Base-by-base conservation (phyloP, 2,329 filamentous ascomycete species). In the Claviceps africana region DNA sequence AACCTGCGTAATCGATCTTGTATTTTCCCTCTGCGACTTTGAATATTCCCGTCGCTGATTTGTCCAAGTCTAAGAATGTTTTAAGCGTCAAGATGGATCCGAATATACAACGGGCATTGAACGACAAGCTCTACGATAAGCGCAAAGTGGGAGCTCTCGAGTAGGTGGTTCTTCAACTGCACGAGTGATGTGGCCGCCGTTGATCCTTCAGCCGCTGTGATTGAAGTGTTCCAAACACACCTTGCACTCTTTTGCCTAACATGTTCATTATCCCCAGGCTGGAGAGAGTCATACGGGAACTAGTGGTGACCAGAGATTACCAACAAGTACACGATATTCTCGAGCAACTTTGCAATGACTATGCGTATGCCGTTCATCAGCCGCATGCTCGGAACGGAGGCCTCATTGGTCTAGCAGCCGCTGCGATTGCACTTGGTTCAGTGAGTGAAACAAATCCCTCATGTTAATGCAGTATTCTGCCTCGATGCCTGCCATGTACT, bases 61-160 rank as follows among this genome's bases (percentile, higher is more conserved):
- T 5, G 7, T 35, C 5, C 15, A 21, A 44, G 19, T 37, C 19
- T 5, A 40, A 51, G 53, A 47, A 55, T 55, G 51, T 33, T 44
- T 40, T 33, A 19, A 50, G n/a, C 3, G n/a, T 21, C 48, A 49
- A 39, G 62, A 96, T 97, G 90, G 91, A 97, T 74, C 76, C 80
- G 64, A 84, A 83, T 65, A 88, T 96, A 66, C 88, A 94, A 70
- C 87, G 91, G 61, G 79, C 90, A 59, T 77, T 98, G 65, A 95
- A 94, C 67, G 93, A 98, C 72, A 98, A 96, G 79, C 84, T 97
- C 65, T 98, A 98, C 69, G 93, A 98, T 67, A 95, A 94, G 75
- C 82, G 94, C 66, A 98, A 98, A 71, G 84, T 89, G 64, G 93
- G 93, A 58, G 93, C 94, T 61, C 80, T 98, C 53, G 93, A 98